Evolutionary conservation across 2,329 filamentous ascomycete species (phyloP).

Genomic region (Fusarium poae): DNA sequence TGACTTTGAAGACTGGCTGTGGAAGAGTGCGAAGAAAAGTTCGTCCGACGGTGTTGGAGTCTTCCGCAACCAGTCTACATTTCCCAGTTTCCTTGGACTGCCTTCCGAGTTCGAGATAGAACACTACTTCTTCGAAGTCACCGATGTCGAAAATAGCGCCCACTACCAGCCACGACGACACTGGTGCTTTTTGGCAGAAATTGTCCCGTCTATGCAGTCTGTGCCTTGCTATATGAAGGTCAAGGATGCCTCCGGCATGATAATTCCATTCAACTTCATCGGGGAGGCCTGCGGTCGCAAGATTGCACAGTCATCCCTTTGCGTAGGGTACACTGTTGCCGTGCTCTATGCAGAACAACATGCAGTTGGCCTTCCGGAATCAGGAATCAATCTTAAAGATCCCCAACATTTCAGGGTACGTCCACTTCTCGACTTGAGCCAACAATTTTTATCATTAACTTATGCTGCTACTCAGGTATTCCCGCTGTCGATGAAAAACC

Average conservation of each 20-base stretch:
- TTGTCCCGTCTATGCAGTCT: background rate
- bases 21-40: background rate
- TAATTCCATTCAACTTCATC: background rate
- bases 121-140: background rate
- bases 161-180: background rate
- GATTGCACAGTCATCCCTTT: background rate
- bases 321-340: background rate
- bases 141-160: background rate
- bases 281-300: background rate
- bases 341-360: background rate
- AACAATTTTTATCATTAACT: background rate
- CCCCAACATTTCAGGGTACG: background rate
- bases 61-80: background rate
- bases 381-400: background rate
- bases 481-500: background rate
- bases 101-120: rapidly evolving
- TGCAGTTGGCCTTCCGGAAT: background rate
- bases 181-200: conserved; percentile 9
- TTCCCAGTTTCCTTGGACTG: background rate
- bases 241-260: background rate
- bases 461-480: background rate
- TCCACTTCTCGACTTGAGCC: rapidly evolving
- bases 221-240: background rate
- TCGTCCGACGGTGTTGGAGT: rapidly evolving
- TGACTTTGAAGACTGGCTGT: background rate